Evolutionary conservation across 1,284 basidiomycete genomes (phyloP).

Genomic region (Ganoderma lucidum): DNA sequence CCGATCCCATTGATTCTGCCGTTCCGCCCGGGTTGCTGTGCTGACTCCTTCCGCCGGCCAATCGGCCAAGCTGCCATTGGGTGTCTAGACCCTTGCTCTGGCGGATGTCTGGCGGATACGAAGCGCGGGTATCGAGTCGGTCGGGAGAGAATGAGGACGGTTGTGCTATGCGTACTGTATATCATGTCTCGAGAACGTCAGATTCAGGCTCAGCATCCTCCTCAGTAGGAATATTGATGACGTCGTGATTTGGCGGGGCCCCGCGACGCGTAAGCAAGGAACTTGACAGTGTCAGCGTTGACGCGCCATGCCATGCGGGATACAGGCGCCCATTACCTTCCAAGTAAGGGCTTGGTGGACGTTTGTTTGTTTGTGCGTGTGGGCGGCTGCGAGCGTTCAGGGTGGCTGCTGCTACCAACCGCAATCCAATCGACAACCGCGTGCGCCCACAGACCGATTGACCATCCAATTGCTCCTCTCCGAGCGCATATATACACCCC

Average conservation of each 20-base stretch:
- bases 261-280: neutral
- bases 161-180: no score
- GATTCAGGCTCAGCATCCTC: neutral
- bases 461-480: slow-evolving; percentile 20
- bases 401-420: neutral
- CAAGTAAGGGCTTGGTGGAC: neutral
- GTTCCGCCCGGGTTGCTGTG: neutral
- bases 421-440: neutral
- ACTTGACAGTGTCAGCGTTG: neutral
- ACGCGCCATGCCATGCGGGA: neutral
- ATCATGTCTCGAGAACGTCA: no score
- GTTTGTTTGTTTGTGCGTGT: slow-evolving; percentile 11
- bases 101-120: neutral
- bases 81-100: neutral
- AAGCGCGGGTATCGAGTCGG: neutral
- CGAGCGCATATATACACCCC: slow-evolving; percentile 15
- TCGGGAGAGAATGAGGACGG: neutral
- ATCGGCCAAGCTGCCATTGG: neutral
- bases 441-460: slow-evolving; percentile 9
- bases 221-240: neutral
- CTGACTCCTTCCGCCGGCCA: neutral
- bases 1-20: neutral
- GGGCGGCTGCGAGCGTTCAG: neutral
- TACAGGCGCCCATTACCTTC: neutral
- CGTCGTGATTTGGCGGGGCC: neutral